Evolutionary conservation across 2,329 filamentous ascomycete genomes (phyloP).

Genomic region (Diaporthe velutina): DNA sequence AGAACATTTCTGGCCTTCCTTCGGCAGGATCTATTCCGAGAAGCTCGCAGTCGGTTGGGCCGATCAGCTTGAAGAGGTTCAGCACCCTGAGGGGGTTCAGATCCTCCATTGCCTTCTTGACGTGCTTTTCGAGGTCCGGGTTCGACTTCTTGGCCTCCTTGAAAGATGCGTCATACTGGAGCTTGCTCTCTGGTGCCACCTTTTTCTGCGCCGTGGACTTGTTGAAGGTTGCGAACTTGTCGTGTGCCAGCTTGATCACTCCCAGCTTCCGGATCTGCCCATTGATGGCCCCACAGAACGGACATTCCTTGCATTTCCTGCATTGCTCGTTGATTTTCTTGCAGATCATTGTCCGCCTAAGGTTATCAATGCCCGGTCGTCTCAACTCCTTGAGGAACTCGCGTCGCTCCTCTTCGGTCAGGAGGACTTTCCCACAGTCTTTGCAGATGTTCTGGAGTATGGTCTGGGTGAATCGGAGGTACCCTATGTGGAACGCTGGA

Average conservation of each 20-base stretch:
- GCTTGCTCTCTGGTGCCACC: conserved; percentile 82
- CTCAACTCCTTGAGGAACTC: conserved; percentile 84
- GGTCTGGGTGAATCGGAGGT: conserved; percentile 91
- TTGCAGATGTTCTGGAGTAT: conserved; percentile 98
- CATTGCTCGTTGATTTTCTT: conserved; percentile 93
- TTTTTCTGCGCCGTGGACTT: conserved; percentile 90
- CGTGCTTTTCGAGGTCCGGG: conserved; percentile 88
- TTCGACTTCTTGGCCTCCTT: conserved; percentile 81
- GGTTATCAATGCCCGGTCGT: conserved; percentile 85
- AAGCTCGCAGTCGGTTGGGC: conserved; percentile 87
- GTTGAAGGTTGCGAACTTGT: conserved; percentile 91
- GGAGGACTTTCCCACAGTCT: conserved; percentile 86
- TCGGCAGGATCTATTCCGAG: conserved; percentile 89
- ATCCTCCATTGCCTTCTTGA: conserved; percentile 94
- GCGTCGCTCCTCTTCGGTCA: conserved; percentile 84
- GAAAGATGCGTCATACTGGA: conserved; percentile 89
- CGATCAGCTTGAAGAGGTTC: conserved; percentile 92
- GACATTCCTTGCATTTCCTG: conserved; percentile 86
- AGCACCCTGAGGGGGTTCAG: conserved; percentile 89
- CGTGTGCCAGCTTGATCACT: conserved; percentile 93
- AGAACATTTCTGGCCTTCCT: conserved; percentile 93
- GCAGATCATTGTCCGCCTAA: conserved; percentile 84
- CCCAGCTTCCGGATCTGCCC: conserved; percentile 93
- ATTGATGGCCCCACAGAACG: conserved; percentile 84
- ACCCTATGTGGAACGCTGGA: conserved; percentile 95